Evolutionary conservation across 805 yeast genomes (phyloP).

Genomic region (Pichia ethanolica): DNA sequence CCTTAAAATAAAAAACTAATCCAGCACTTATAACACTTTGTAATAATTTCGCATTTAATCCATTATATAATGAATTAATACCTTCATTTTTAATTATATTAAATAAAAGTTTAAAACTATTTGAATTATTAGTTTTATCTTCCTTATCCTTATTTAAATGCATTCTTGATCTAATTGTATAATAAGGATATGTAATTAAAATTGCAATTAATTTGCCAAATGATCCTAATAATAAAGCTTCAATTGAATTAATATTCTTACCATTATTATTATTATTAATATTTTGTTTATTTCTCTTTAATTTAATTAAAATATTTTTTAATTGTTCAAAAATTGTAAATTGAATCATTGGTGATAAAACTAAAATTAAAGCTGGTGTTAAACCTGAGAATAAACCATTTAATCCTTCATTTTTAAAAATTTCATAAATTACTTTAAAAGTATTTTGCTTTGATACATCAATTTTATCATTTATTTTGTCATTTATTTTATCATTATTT

Average conservation of each 20-base stretch:
- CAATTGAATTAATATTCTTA: conserved; percentile 51
- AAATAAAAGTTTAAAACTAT: conserved; percentile 37
- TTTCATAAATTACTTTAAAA: conserved; percentile 49
- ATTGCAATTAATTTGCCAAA: conserved; percentile 88
- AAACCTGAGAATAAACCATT: conserved; percentile 75
- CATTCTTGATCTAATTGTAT: conserved; percentile 84
- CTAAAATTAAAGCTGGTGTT: conserved; percentile 79
- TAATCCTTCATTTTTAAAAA: conserved; percentile 65
- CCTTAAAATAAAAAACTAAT: conserved; percentile 83
- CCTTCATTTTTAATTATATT: conserved; percentile 68
- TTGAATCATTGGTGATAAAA: conserved; percentile 83
- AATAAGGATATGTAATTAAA: conserved; percentile 80
- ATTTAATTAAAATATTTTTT: conserved; percentile 53
- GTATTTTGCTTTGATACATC: conserved; percentile 34
- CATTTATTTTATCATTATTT: conserved; percentile 7
- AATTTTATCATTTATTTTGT: not conserved
- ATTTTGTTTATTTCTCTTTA: conserved; percentile 13
- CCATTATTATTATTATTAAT: conserved; percentile 25
- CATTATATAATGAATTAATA: conserved; percentile 68
- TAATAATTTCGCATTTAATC: conserved; percentile 67
- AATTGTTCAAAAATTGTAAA: conserved; percentile 87
- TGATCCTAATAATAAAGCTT: conserved; percentile 85
- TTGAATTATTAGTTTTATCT: no score
- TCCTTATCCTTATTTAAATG: conserved; percentile 45
- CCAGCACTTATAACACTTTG: conserved; percentile 89